phyloP scores from a whole-genome alignment of 306 rosid genomes.

The Begonia loranthoides region DNA sequence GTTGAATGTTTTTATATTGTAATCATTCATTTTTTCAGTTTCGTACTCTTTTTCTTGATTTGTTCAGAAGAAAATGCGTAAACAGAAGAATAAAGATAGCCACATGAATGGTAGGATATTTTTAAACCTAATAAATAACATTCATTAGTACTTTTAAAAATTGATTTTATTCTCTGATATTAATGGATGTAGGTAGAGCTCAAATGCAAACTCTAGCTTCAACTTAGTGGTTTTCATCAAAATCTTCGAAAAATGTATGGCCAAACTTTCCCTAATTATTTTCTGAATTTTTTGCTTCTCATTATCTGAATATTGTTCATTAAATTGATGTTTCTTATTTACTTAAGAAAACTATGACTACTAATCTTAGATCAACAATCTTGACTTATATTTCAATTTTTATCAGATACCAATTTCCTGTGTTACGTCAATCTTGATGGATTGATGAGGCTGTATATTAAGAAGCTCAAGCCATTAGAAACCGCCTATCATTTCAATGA shows the following conservation, averaged over 20 bases:
- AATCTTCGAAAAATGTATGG: constrained; percentile 51
- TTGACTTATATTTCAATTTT: background rate
- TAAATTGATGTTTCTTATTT: no score
- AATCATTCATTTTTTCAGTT: background rate
- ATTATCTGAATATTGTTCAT: no score
- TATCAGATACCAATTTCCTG: constrained; percentile 54
- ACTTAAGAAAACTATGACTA: no score
- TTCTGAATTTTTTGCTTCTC: no score
- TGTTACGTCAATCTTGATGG: constrained; percentile 86
- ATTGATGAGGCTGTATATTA: constrained; percentile 66
- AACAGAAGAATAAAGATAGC: background rate
- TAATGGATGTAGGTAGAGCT: no score
- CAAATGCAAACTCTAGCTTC: constrained; percentile 13
- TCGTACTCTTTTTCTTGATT: background rate
- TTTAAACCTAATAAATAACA: no score
- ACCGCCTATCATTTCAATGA: constrained; percentile 59
- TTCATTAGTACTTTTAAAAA: no score
- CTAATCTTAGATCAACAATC: no score
- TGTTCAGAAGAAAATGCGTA: background rate
- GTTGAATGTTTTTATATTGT: no score
- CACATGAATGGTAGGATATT: background rate
- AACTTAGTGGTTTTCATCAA: constrained; percentile 53
- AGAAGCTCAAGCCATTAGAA: constrained; percentile 94
- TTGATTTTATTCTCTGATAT: no score
- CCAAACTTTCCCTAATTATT: no score